These are phyloP conservation scores for Phytophthora nicotianae DNA, from an alignment of 352 stramenopile species.

Conservation along the genomic window DNA sequence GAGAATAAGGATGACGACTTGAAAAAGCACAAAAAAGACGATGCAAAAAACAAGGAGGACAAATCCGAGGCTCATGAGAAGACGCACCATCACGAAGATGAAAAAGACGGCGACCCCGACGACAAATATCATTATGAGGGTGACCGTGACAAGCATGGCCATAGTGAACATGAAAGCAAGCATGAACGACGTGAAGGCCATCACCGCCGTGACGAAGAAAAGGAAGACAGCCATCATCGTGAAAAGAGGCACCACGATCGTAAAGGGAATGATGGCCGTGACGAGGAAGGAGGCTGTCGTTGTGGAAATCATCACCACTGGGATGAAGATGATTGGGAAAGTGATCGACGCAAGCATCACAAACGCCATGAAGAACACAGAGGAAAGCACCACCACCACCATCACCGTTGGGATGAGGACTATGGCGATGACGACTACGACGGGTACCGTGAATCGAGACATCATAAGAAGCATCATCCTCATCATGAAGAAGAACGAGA, in stretches of 20 bases:
- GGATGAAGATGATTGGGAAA: constrained; percentile 14
- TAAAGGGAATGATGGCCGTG: background rate
- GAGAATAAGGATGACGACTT: constrained; percentile 3
- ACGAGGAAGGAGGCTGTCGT: background rate
- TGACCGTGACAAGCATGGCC: constrained; percentile 3
- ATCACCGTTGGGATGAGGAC: constrained; percentile 3
- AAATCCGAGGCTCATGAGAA: constrained; percentile 5
- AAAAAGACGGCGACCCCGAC: background rate
- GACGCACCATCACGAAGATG: constrained; percentile 7
- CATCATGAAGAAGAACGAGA: constrained; percentile 15
- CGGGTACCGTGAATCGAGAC: background rate
- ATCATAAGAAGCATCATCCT: constrained; percentile 12
- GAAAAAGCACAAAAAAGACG: constrained; percentile 15
- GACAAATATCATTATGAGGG: constrained; percentile 12
- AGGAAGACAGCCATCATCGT: background rate
- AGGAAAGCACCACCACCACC: constrained; percentile 7
- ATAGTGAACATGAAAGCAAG: constrained; percentile 1
- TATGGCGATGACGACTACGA: constrained; percentile 2
- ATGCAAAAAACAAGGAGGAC: background rate
- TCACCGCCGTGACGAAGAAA: constrained; percentile 13
- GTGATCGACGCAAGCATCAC: constrained; percentile 5
- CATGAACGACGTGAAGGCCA: constrained; percentile 7
- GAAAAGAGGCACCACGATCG: constrained; percentile 9
- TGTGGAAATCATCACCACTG: constrained; percentile 4
- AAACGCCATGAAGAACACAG: constrained; percentile 24